Conservation (phyloP, 495 filamentous ascomycete species). For the Lasiosphaeria hispida region DNA sequence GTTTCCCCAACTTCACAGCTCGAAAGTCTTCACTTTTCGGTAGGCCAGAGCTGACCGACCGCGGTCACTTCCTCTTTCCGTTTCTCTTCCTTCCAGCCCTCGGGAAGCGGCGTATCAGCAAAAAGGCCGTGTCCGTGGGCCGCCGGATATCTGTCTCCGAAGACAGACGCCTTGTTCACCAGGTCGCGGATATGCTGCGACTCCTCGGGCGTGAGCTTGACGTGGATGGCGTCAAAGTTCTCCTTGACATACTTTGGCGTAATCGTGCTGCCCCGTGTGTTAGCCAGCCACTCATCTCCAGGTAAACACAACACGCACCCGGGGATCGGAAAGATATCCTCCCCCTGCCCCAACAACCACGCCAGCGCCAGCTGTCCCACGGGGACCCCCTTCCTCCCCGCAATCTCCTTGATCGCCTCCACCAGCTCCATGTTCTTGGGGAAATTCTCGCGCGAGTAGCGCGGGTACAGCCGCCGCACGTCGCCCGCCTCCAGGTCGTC, state of each 20-base stretch:
- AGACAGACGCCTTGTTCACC: constrained; percentile 16
- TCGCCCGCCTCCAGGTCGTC: constrained; percentile 67
- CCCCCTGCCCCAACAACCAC: constrained; percentile 64
- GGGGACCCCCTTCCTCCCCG: constrained; percentile 65
- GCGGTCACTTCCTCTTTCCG: too few relatives aligned
- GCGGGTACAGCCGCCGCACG: constrained; percentile 45
- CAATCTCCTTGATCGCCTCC: constrained; percentile 61
- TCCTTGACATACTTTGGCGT: constrained; percentile 11
- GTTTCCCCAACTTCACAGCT: too few relatives aligned
- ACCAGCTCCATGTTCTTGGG: constrained; percentile 72
- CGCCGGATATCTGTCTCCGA: constrained; percentile 14
- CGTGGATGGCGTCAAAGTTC: constrained; percentile 11
- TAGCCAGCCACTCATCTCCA: background rate
- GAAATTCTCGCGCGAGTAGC: constrained; percentile 70
- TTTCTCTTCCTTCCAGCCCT: too few relatives aligned
- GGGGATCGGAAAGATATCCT: constrained; percentile 38
- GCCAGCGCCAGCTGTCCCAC: constrained; percentile 71
- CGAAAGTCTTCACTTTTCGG: too few relatives aligned
- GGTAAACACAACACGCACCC: background rate
- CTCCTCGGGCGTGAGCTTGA: constrained; percentile 11
- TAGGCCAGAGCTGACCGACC: too few relatives aligned
- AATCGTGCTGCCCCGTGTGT: constrained; percentile 5
- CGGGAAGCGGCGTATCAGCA: too few relatives aligned
- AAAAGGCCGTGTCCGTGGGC: too few relatives aligned
- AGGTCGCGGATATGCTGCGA: constrained; percentile 8